phyloP scores from a whole-genome alignment of 2,329 filamentous ascomycete genomes.

The Catunica adiposa region DNA sequence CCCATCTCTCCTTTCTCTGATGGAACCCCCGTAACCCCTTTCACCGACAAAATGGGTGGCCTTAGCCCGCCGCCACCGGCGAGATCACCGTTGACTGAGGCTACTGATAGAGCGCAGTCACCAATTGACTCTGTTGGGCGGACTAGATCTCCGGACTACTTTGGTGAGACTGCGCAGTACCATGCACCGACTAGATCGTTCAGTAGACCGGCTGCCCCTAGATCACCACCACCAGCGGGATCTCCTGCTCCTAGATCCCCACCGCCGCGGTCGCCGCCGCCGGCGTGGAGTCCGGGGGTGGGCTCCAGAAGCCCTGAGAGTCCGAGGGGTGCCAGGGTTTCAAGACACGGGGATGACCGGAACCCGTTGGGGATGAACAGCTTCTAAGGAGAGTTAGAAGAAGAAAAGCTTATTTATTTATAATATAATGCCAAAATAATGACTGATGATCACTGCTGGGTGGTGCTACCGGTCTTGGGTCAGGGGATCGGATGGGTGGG shows the following conservation, averaged over 20 bases:
- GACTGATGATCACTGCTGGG: background rate
- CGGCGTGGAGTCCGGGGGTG: conserved; percentile 16
- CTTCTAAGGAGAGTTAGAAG: conserved; percentile 24
- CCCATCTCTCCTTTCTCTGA: conserved; percentile 4
- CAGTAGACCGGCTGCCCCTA: conserved; percentile 22
- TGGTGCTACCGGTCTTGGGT: no score
- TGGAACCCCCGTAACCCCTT: background rate
- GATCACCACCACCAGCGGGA: conserved; percentile 1
- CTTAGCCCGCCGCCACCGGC: background rate
- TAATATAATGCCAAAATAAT: no score
- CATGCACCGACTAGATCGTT: conserved; percentile 38
- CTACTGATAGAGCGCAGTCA: no score
- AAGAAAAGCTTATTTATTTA: background rate
- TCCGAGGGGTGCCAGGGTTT: no score
- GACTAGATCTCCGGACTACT: conserved; percentile 42
- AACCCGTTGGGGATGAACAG: conserved; percentile 42
- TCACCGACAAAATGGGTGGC: conserved; percentile 13
- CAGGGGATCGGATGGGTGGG: background rate
- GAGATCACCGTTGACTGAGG: conserved; percentile 26
- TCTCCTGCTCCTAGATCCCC: no score
- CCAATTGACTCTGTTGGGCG: no score
- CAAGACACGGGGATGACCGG: conserved; percentile 15
- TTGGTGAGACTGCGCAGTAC: conserved; percentile 37
- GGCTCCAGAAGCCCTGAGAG: no score
- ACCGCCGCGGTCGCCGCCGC: background rate